Evolutionary conservation across 108 stramenopile genomes (phyloP), one percentile per base, ranked within the genome.

Genomic region (Asterionellopsis glacialis): DNA sequence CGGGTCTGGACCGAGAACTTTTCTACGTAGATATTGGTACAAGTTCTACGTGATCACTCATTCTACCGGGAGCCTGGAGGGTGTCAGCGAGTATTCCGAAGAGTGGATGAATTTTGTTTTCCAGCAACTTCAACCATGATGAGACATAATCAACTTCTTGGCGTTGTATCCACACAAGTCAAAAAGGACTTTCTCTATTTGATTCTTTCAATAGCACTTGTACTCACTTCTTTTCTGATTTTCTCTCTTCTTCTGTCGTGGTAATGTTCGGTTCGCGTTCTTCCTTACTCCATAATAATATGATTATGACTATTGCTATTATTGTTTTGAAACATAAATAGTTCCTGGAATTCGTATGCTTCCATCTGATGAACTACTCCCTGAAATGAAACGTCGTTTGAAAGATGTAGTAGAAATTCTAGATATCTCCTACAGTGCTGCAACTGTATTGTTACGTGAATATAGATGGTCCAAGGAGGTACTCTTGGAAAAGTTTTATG

Each of bases 381-480:
- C 85, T 0, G 81, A 83, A 50, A 87, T 90, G 85, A 69, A 79
- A 28, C 76, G 75, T 28, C 77, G 74, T 18, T 45, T 90, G 42
- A 73, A 66, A 41, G 87, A 94, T 56, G 86, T 87, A 4, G 59
- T 70, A 13, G 93, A 95, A 45, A 79, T 97, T 24, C 80, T 98
- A 10, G 88, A 82, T 28, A 76, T 95, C 41, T 76, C 95, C 9
- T 57, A 53, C 11, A 65, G 82, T 47, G 91, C 87, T 13, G 95
- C 96, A 23, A 65, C 81, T 14, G 87, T 85, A 22, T 82, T 99
- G 39, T 76, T 99, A 68, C 86, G 95, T 11, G 70, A 88, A 51
- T 69, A 83, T 65, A 87, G 83, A 45, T 99, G 95, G 95, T 85
- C 91, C 63, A 92, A 92, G 64, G 98, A 99, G 65, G 68, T 73